Conservation (phyloP, 768 basidiomycete genomes). For the Hemileccinum impolitum region DNA sequence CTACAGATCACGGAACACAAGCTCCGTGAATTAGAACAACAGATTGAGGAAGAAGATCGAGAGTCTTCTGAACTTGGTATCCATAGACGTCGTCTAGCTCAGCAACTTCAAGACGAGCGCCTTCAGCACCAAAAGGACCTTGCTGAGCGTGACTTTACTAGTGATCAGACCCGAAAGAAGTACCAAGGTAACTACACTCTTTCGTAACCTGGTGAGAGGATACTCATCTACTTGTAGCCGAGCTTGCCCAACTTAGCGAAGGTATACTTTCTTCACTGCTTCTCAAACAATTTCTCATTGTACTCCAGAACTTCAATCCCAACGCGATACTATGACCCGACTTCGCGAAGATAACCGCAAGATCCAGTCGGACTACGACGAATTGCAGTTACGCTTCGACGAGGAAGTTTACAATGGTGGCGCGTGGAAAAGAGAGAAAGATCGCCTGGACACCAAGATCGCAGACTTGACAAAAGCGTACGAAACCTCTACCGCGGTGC, state of each 20-base stretch:
- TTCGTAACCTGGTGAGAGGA: constrained; percentile 1
- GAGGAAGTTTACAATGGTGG: constrained; percentile 75
- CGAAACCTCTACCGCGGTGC: constrained; percentile 65
- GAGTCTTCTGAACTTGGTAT: constrained; percentile 63
- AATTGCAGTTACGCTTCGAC: constrained; percentile 69
- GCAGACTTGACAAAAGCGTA: constrained; percentile 70
- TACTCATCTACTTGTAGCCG: constrained; percentile 42
- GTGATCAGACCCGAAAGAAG: constrained; percentile 81
- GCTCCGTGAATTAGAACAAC: constrained; percentile 55
- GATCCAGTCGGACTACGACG: constrained; percentile 70
- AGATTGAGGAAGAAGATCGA: constrained; percentile 64
- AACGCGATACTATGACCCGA: constrained; percentile 71
- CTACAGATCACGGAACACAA: constrained; percentile 50
- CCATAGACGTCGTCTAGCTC: constrained; percentile 63
- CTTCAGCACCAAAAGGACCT: constrained; percentile 78
- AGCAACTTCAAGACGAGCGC: constrained; percentile 76
- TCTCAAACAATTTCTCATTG: constrained; percentile 4
- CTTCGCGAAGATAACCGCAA: constrained; percentile 80
- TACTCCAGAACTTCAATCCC: constrained; percentile 65
- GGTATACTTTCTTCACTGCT: constrained; percentile 37
- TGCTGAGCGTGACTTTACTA: constrained; percentile 72
- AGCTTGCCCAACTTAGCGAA: constrained; percentile 77
- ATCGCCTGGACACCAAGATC: constrained; percentile 82
- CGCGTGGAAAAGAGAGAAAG: constrained; percentile 86
- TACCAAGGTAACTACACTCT: constrained; percentile 59